Evolutionary conservation across 2,329 filamentous ascomycete genomes (phyloP).

Genomic region (Apiospora marii): DNA sequence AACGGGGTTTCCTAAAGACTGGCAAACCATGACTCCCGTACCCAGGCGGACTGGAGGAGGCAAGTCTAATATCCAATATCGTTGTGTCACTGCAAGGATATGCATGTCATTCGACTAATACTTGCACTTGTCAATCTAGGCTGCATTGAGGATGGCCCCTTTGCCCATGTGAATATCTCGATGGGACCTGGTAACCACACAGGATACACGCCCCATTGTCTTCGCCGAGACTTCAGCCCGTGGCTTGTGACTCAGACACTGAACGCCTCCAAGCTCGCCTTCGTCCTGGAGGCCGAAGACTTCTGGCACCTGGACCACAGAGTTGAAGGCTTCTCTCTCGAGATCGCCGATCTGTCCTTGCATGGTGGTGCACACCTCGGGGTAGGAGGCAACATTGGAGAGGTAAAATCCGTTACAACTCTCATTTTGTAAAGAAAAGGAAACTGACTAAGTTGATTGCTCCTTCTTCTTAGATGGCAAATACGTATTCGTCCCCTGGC

Average conservation of each 20-base stretch:
- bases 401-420: conserved; percentile 29
- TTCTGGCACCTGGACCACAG: conserved; percentile 41
- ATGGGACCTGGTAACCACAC: conserved; percentile 40
- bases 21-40: conserved; percentile 28
- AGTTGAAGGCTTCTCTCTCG: conserved; percentile 35
- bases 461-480: conserved; percentile 31
- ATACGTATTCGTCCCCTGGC: conserved; percentile 40
- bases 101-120: not conserved
- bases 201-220: conserved; percentile 42
- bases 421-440: not conserved
- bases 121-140: conserved; percentile 22
- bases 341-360: conserved; percentile 33
- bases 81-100: not conserved
- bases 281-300: conserved; percentile 32
- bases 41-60: conserved; percentile 38
- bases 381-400: conserved; percentile 42
- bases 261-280: conserved; percentile 27
- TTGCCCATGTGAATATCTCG: conserved; percentile 38
- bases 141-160: conserved; percentile 41
- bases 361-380: conserved; percentile 40
- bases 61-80: not conserved
- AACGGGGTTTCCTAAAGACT: conserved; percentile 24
- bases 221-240: conserved; percentile 42
- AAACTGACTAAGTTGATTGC: too few species aligned
- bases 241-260: conserved; percentile 32